Conservation (phyloP, 2,329 filamentous ascomycete genomes). For the Colletotrichum lini region DNA sequence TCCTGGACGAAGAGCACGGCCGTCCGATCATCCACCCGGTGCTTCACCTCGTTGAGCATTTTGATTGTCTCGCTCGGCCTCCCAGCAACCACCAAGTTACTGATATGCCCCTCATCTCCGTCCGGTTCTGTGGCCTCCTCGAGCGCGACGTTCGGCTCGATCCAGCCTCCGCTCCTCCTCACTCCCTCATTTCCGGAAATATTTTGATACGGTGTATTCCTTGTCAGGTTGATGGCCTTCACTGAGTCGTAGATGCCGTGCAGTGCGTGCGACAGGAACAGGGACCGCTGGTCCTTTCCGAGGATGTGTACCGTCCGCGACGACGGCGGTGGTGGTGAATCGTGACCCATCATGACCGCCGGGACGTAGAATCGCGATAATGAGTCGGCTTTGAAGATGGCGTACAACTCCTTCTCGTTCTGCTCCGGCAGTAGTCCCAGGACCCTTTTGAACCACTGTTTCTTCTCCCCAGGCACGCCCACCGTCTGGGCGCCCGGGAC, state of each 20-base stretch:
- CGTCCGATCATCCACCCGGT: constrained; percentile 77
- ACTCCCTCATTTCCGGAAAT: constrained; percentile 46
- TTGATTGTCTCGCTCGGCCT: constrained; percentile 66
- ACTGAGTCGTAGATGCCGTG: constrained; percentile 59
- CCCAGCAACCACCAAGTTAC: constrained; percentile 79
- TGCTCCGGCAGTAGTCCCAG: constrained; percentile 37
- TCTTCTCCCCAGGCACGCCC: constrained; percentile 25
- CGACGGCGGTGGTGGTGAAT: constrained; percentile 49
- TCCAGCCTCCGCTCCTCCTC: constrained; percentile 44
- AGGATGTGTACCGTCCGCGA: constrained; percentile 59
- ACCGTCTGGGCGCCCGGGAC: constrained; percentile 39
- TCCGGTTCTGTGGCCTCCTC: constrained; percentile 1
- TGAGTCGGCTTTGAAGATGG: constrained; percentile 43
- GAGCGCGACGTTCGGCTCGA: constrained; percentile 19
- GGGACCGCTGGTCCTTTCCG: constrained; percentile 57
- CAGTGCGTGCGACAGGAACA: constrained; percentile 58
- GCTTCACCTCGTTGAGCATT: constrained; percentile 72
- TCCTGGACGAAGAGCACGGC: constrained; percentile 85
- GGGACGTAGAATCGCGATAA: constrained; percentile 52
- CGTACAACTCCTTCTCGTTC: constrained; percentile 40
- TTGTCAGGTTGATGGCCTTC: constrained; percentile 48
- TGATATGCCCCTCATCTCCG: constrained; percentile 68
- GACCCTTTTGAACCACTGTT: constrained; percentile 25
- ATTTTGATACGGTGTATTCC: constrained; percentile 30
- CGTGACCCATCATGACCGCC: constrained; percentile 51